Evolutionary conservation across 2,329 filamentous ascomycete genomes (phyloP).

Genomic region (Macrophomina tecta): DNA sequence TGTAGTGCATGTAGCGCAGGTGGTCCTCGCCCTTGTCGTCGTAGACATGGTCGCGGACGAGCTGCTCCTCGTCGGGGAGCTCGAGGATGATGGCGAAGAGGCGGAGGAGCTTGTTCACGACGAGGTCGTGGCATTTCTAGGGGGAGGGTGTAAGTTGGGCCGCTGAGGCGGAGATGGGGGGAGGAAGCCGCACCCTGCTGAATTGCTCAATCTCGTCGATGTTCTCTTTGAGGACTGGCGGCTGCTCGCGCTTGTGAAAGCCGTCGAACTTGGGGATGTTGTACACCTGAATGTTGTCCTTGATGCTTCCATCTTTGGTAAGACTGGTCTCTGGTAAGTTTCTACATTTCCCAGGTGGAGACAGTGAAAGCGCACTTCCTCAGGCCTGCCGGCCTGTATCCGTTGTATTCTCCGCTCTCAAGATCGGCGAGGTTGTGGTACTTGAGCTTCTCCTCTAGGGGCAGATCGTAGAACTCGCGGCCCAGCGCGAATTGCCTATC

Average conservation of each 20-base stretch:
- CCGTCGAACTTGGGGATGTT: slow-evolving; percentile 65
- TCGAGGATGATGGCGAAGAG: slow-evolving; percentile 68
- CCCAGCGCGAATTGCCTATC: slow-evolving; percentile 67
- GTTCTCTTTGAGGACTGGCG: slow-evolving; percentile 55
- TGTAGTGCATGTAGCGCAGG: slow-evolving; percentile 68
- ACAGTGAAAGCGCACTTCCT: slow-evolving; percentile 27
- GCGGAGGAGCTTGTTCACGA: slow-evolving; percentile 63
- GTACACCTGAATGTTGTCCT: slow-evolving; percentile 65
- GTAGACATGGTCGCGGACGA: slow-evolving; percentile 64
- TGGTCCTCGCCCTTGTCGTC: slow-evolving; percentile 65
- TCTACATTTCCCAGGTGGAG: no score
- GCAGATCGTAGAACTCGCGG: slow-evolving; percentile 63
- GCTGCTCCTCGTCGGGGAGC: slow-evolving; percentile 63
- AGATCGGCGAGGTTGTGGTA: slow-evolving; percentile 47
- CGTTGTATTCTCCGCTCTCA: slow-evolving; percentile 63
- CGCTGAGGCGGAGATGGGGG: background rate
- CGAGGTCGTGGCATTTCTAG: slow-evolving; percentile 57
- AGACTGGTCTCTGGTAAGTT: slow-evolving; percentile 34
- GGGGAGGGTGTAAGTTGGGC: background rate
- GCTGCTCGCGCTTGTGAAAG: slow-evolving; percentile 46
- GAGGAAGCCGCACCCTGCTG: slow-evolving; percentile 32
- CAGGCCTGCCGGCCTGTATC: slow-evolving; percentile 58
- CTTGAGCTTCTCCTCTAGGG: slow-evolving; percentile 64
- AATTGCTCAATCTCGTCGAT: slow-evolving; percentile 64
- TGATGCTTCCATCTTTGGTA: slow-evolving; percentile 45